Evolutionary conservation across 106 monocot genomes (phyloP), one percentile per base, ranked within the genome.

Genomic region (Dendrobium nobile): DNA sequence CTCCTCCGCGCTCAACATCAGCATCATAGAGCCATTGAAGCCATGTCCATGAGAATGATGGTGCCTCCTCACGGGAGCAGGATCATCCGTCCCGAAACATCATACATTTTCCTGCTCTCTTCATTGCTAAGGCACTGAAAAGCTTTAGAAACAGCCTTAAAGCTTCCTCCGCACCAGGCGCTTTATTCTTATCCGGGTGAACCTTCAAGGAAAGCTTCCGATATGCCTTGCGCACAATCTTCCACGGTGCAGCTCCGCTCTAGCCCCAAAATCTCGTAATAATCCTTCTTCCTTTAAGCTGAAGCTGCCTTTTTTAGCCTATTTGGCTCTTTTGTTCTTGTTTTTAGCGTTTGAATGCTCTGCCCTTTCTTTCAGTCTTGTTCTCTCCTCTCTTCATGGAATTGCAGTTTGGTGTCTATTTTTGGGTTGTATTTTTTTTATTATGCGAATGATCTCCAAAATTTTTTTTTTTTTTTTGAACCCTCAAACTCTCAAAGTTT

Each of bases 161-260:
- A 98, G 98, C 92, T 40, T 98, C 98, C 82, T 98, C 98, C 0
- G 98, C 83, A 10, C 98, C 98, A 2, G 95, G 98, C 0, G 98
- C 98, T 58, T 92, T 89, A 87, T 98, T 98, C 73, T 98, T 98
- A 73, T 98, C 98, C 0, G 98, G 98, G 51, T 98, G 98, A 54
- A 98, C 98, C 82, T 95, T 98, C 58, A 98, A 72, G 2, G 98
- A 98, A 26, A 98, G 82, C 83, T 98, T 98, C 4, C 95, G 84
- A 61, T 98, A 98, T 0, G 92, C 92, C 81, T 93, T 98, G 54
- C 95, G 83, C 40, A 98, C 98, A 68, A n/a, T 98, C 95, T 76
- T 98, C 98, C 20, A 91, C 95, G 2, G 87, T 87, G 79, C 95
- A 98, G 33, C 54, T 80, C 18, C 82, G 82, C 83, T 95, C 95